phyloP scores from a whole-genome alignment of 2,329 filamentous ascomycete genomes.

The Aspergillus quadrilineatus region DNA sequence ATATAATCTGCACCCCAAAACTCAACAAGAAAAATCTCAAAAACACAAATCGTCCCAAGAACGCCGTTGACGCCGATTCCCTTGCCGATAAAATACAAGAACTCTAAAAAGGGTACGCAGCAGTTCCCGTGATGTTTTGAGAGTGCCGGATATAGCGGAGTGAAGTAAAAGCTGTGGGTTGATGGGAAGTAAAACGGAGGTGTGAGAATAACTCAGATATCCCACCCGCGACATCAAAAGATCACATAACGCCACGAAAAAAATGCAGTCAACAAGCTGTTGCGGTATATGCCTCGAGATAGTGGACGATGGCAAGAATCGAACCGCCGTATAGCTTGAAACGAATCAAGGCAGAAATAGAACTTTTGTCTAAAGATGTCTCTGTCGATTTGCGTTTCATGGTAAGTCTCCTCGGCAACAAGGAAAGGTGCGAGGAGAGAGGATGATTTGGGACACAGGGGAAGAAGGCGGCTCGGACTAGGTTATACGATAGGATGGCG shows the following conservation, averaged over 20 bases:
- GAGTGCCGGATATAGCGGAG: not conserved
- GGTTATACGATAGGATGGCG: slow-evolving; percentile 31
- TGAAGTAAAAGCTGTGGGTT: not conserved
- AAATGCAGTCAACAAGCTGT: slow-evolving; percentile 27
- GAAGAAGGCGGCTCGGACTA: not conserved
- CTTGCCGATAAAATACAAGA: slow-evolving; percentile 28
- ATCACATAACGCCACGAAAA: slow-evolving; percentile 35
- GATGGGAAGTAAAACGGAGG: not conserved
- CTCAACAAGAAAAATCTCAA: slow-evolving; percentile 6
- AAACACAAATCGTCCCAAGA: slow-evolving; percentile 16
- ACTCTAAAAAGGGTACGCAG: slow-evolving; percentile 21
- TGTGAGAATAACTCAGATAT: slow-evolving; percentile 28
- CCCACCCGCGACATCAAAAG: slow-evolving; percentile 32
- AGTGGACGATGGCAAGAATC: slow-evolving; percentile 1
- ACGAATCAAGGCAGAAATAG: slow-evolving; percentile 10
- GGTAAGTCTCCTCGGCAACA: not conserved
- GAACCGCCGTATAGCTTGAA: slow-evolving; percentile 8
- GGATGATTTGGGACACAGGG: not conserved
- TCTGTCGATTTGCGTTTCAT: not conserved
- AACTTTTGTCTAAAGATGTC: slow-evolving; percentile 14
- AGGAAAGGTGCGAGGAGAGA: not conserved
- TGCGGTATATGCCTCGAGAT: slow-evolving; percentile 5
- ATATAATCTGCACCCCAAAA: not conserved
- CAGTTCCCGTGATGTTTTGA: slow-evolving; percentile 8
- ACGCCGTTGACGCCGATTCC: slow-evolving; percentile 18